Percentiles rank a stretch among this genome's conserved stretches.
phyloP scores from a whole-genome alignment of 768 basidiomycete species.

The Auriculariales sp. region DNA sequence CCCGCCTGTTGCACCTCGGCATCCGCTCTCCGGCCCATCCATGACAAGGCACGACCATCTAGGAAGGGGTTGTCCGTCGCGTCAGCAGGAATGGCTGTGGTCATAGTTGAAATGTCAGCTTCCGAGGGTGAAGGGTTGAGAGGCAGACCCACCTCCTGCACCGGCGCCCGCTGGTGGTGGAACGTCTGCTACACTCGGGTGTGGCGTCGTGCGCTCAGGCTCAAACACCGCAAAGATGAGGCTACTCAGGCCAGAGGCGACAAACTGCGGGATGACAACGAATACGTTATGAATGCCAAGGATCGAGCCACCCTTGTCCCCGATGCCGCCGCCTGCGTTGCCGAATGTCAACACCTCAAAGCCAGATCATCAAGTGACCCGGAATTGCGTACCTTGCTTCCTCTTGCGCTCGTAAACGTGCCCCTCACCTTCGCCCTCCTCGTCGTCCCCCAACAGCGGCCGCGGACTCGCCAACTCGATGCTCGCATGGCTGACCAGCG shows the following conservation, averaged over 20 bases:
- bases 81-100: constrained; percentile 5
- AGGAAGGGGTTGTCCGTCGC: constrained; percentile 3
- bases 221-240: constrained; percentile 81
- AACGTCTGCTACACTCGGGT: constrained; percentile 7
- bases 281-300: constrained; percentile 90
- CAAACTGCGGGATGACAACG: constrained; percentile 86
- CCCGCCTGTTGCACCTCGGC: constrained; percentile 13
- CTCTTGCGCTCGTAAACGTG: too few species aligned
- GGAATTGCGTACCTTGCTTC: too few species aligned
- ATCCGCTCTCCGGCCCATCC: constrained; percentile 7
- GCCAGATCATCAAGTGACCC: too few species aligned
- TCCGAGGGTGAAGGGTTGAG: neutral
- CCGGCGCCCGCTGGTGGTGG: constrained; percentile 3
- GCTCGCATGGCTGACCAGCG: neutral
- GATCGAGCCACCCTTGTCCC: neutral
- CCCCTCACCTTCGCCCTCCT: too few species aligned
- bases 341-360: too few species aligned
- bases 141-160: neutral
- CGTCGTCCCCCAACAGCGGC: too few species aligned
- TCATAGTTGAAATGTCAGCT: constrained; percentile 2
- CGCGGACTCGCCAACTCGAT: neutral
- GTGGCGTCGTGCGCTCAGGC: constrained; percentile 27
- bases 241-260: constrained; percentile 76
- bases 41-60: constrained; percentile 3
- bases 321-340: neutral